Conservation (phyloP, 768 basidiomycete species). For the Naematelia encephala region DNA sequence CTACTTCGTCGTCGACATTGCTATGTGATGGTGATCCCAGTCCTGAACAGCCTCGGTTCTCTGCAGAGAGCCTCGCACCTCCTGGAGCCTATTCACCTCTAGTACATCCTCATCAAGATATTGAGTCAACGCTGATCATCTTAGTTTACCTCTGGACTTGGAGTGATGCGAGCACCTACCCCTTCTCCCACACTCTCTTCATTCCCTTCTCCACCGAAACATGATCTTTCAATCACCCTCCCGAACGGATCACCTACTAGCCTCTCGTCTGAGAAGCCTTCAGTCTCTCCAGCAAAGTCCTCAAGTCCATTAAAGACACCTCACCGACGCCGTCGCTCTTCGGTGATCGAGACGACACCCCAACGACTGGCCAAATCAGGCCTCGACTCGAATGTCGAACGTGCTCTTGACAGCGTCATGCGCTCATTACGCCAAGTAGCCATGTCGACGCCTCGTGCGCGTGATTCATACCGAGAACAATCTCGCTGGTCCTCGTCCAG, state of each 20-base stretch:
- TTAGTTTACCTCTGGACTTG: slow-evolving; percentile 25
- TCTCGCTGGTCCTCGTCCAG: slow-evolving; percentile 39
- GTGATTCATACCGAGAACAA: slow-evolving; percentile 9
- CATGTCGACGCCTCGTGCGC: slow-evolving; percentile 14
- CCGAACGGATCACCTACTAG: not conserved
- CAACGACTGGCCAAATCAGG: slow-evolving; percentile 19
- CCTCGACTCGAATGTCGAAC: slow-evolving; percentile 23
- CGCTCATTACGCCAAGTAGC: slow-evolving; percentile 20
- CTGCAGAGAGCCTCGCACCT: slow-evolving; percentile 30
- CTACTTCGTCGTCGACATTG: slow-evolving; percentile 18
- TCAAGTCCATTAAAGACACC: slow-evolving; percentile 4
- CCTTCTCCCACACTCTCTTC: slow-evolving; percentile 20
- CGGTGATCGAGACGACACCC: slow-evolving; percentile 22
- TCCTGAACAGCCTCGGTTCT: slow-evolving; percentile 10
- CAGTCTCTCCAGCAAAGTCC: not conserved
- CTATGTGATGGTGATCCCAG: slow-evolving; percentile 8
- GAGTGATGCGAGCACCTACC: slow-evolving; percentile 2
- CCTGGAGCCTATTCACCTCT: slow-evolving; percentile 32
- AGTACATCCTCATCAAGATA: slow-evolving; percentile 14
- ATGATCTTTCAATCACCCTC: slow-evolving; percentile 2
- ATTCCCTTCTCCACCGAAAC: slow-evolving; percentile 20
- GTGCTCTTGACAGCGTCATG: slow-evolving; percentile 37
- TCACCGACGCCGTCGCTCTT: slow-evolving; percentile 14
- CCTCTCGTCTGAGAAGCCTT: not conserved
- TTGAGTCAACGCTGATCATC: not conserved